Evolutionary conservation across 75 land plant genomes (phyloP).

Genomic region (Cunninghamia lanceolata): DNA sequence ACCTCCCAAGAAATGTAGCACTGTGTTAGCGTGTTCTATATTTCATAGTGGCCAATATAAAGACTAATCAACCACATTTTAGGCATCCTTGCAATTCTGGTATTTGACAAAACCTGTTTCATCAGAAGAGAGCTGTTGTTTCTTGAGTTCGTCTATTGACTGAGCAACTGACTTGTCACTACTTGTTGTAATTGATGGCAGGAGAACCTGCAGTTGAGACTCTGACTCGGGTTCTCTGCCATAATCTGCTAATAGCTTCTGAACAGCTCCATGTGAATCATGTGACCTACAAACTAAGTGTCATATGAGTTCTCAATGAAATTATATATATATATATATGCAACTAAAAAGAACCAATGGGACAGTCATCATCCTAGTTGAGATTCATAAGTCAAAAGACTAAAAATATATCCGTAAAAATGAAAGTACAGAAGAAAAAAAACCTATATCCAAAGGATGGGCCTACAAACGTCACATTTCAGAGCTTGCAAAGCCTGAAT

Average conservation of each 20-base stretch:
- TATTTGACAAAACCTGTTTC: constrained; percentile 40
- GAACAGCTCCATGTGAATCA: constrained; percentile 62
- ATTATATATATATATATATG: no score
- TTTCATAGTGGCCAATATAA: not conserved
- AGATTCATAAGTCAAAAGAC: not conserved
- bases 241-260: constrained; percentile 40
- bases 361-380: not conserved
- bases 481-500: no score
- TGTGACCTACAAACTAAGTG: constrained; percentile 44
- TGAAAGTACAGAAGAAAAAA: no score
- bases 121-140: constrained; percentile 49
- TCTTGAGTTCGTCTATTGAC: constrained; percentile 61
- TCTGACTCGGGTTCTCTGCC: constrained; percentile 50
- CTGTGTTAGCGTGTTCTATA: not conserved
- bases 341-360: not conserved
- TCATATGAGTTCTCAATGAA: not conserved
- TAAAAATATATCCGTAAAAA: no score
- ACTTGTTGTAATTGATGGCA: constrained; percentile 64
- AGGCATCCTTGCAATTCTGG: not conserved
- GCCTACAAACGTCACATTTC: no score
- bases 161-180: constrained; percentile 52
- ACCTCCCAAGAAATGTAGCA: no score
- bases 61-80: not conserved
- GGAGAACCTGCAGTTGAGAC: constrained; percentile 46
- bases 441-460: no score